Evolutionary conservation across 2,329 filamentous ascomycete genomes (phyloP).

Genomic region (Colletotrichum gloeosporioides): DNA sequence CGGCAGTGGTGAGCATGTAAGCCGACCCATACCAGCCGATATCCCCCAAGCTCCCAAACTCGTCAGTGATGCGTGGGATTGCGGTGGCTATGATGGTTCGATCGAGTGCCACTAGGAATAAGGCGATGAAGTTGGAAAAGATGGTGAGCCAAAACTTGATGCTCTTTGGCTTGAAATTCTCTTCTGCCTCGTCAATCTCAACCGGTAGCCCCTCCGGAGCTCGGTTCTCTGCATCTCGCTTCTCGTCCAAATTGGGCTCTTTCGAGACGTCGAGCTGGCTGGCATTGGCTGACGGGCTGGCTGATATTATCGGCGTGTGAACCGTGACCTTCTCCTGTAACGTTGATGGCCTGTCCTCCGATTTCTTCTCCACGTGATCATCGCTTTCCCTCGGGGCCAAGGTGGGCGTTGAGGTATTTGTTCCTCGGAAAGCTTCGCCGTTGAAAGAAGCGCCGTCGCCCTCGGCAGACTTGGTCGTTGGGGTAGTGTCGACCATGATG

Average conservation of each 20-base stretch:
- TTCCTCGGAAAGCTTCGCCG: neutral
- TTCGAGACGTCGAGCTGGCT: conserved; percentile 2
- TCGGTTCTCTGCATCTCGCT: conserved; percentile 3
- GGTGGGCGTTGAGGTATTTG: conserved; percentile 16
- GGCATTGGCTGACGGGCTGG: neutral
- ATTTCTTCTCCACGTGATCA: conserved; percentile 1
- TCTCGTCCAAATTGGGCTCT: conserved; percentile 7
- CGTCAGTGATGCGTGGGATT: conserved; percentile 60
- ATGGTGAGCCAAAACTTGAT: conserved; percentile 62
- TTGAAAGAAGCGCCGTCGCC: neutral
- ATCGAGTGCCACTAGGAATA: conserved; percentile 64
- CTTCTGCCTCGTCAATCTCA: conserved; percentile 21
- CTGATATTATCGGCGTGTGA: neutral
- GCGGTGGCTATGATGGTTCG: conserved; percentile 62
- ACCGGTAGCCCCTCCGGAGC: neutral
- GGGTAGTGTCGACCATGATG: neutral
- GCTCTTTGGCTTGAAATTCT: conserved; percentile 57
- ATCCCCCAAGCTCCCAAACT: conserved; percentile 62
- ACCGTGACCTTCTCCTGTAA: neutral
- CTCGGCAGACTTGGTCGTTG: neutral
- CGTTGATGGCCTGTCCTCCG: neutral
- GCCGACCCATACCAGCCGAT: conserved; percentile 70
- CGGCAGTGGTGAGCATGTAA: conserved; percentile 65
- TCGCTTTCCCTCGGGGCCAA: conserved; percentile 11
- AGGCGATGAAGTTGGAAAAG: conserved; percentile 56